Conservation (phyloP, 768 basidiomycete genomes). For the Pleurotus platypus region DNA sequence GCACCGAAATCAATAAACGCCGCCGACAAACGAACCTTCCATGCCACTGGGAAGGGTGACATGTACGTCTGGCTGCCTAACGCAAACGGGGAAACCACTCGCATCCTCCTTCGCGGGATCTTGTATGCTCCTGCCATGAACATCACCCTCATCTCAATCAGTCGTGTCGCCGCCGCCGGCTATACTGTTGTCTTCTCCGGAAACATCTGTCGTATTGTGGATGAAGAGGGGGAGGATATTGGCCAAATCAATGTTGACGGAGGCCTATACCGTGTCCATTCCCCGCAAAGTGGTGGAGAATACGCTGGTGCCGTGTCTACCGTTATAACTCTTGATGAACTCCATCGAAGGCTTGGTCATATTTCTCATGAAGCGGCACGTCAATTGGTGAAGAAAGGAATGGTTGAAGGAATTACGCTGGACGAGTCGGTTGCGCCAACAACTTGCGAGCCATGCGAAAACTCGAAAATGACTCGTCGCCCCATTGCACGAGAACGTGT, state of each 20-base stretch:
- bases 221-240: conserved; percentile 12
- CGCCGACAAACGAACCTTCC: conserved; percentile 24
- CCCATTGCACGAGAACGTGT: conserved; percentile 11
- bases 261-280: conserved; percentile 18
- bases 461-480: conserved; percentile 22
- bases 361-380: conserved; percentile 15
- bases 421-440: conserved; percentile 11
- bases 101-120: conserved; percentile 23
- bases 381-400: conserved; percentile 16
- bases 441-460: conserved; percentile 25
- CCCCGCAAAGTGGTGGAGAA: conserved; percentile 6
- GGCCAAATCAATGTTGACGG: conserved; percentile 15
- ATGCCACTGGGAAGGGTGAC: conserved; percentile 28
- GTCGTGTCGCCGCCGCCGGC: conserved; percentile 21
- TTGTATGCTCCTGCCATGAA: conserved; percentile 26
- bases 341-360: conserved; percentile 24
- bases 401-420: conserved; percentile 19
- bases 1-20: conserved; percentile 22
- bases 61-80: conserved; percentile 22
- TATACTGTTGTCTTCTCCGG: conserved; percentile 19
- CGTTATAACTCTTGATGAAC: conserved; percentile 18
- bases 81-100: conserved; percentile 12
- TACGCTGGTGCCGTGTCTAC: conserved; percentile 10
- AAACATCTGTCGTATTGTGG: conserved; percentile 20
- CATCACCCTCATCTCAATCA: conserved; percentile 28